These are phyloP conservation scores for Chaetomium sp. DNA, from an alignment of 2,329 filamentous ascomycete species.

Conservation along the genomic window DNA sequence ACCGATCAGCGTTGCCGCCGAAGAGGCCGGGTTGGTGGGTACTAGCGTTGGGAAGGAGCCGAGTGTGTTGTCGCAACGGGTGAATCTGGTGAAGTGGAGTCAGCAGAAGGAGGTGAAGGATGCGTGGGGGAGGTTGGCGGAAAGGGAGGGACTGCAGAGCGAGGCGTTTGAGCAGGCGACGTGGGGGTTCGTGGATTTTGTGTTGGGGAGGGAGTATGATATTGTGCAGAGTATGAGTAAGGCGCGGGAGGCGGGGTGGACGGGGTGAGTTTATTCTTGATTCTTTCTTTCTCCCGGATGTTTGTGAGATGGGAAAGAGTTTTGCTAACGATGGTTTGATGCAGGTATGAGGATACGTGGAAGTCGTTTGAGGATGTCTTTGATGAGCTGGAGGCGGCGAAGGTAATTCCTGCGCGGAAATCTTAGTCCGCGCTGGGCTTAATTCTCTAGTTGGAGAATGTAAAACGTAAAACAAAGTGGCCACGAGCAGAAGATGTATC, in stretches of 20 bases:
- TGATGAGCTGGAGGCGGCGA: constrained; percentile 24
- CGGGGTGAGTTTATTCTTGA: constrained; percentile 25
- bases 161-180: constrained; percentile 36
- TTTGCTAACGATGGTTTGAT: not conserved
- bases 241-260: constrained; percentile 38
- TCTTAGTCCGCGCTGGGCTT: too few species aligned
- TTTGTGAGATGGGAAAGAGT: not conserved
- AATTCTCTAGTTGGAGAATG: too few species aligned
- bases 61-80: constrained; percentile 31
- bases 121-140: constrained; percentile 34
- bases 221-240: constrained; percentile 38
- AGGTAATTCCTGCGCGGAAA: constrained; percentile 18
- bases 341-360: constrained; percentile 29
- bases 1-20: constrained; percentile 27
- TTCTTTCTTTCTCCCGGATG: not conserved
- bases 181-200: constrained; percentile 37
- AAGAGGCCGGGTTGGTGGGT: constrained; percentile 24
- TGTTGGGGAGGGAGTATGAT: constrained; percentile 37
- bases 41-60: constrained; percentile 19
- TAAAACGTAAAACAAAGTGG: too few species aligned
- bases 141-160: constrained; percentile 32
- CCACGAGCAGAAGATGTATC: too few species aligned
- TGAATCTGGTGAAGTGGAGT: constrained; percentile 37
- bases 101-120: constrained; percentile 32
- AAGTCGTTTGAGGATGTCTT: constrained; percentile 22